phyloP scores from a whole-genome alignment of 1,284 basidiomycete species.

The Tylopilus orsonianus region DNA sequence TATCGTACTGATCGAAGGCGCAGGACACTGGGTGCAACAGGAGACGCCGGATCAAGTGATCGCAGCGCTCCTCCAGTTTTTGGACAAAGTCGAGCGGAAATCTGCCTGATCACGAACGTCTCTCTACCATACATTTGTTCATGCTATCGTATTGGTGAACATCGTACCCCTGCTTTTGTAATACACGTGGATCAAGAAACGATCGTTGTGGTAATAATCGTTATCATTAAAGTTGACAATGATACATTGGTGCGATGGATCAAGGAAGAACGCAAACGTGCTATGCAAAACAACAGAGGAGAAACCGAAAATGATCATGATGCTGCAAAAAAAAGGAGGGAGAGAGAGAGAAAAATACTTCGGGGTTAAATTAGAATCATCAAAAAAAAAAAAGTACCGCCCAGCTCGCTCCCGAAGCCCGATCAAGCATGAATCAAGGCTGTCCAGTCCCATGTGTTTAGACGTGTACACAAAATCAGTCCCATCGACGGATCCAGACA shows the following conservation, averaged over 20 bases:
- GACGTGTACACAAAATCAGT: neutral
- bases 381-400: conserved; percentile 5
- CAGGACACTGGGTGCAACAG: conserved; percentile 66
- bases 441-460: neutral
- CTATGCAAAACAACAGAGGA: conserved; percentile 31
- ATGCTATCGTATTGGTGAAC: neutral
- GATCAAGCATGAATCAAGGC: neutral
- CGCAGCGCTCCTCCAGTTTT: conserved; percentile 22
- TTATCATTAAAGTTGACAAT: conserved; percentile 23
- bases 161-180: conserved; percentile 4
- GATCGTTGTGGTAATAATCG: conserved; percentile 19
- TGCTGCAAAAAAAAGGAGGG: conserved; percentile 5
- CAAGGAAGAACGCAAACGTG: conserved; percentile 10
- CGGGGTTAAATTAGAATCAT: conserved; percentile 10
- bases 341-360: conserved; percentile 1
- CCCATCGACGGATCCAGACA: neutral
- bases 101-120: conserved; percentile 1
- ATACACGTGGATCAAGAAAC: conserved; percentile 17
- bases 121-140: neutral
- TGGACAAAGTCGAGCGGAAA: conserved; percentile 11
- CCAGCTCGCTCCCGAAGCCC: neutral
- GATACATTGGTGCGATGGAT: conserved; percentile 28
- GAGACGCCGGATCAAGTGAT: conserved; percentile 40
- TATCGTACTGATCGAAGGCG: conserved; percentile 53
- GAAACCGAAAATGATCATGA: conserved; percentile 5